Evolutionary conservation across 1,139 yeast genomes (phyloP).

Genomic region (Zygosaccharomyces pseudobailii): DNA sequence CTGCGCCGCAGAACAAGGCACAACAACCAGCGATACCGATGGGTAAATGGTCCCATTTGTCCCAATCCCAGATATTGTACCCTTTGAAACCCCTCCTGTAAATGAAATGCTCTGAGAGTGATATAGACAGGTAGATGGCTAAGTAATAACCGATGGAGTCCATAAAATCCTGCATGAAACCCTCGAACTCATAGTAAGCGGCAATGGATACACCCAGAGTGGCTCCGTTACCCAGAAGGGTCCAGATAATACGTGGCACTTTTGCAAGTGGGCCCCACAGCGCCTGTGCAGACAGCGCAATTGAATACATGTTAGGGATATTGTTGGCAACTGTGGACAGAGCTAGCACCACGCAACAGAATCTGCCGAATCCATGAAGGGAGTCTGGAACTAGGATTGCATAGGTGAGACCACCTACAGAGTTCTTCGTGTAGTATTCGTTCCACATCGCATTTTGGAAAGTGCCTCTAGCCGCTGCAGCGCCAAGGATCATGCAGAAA

Average conservation of each 20-base stretch:
- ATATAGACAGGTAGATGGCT: constrained; percentile 74
- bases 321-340: constrained; percentile 85
- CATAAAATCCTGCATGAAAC: constrained; percentile 82
- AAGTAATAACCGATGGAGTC: constrained; percentile 86
- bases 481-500: constrained; percentile 77
- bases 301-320: constrained; percentile 91
- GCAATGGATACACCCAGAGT: constrained; percentile 85
- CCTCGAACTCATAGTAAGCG: constrained; percentile 69
- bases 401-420: constrained; percentile 79
- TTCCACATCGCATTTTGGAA: constrained; percentile 41
- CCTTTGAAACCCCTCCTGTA: constrained; percentile 59
- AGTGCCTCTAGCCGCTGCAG: constrained; percentile 75
- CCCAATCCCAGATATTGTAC: constrained; percentile 61
- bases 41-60: constrained; percentile 56
- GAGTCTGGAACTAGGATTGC: constrained; percentile 74
- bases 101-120: constrained; percentile 72
- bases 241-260: constrained; percentile 82
- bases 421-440: constrained; percentile 37
- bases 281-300: constrained; percentile 81
- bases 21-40: constrained; percentile 71
- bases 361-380: constrained; percentile 83
- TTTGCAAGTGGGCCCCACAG: constrained; percentile 66
- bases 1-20: constrained; percentile 79
- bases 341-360: constrained; percentile 82
- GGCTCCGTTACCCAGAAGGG: constrained; percentile 66